Base-by-base conservation (phyloP, 1,139 yeast genomes). In the Taiozyma sp. region DNA sequence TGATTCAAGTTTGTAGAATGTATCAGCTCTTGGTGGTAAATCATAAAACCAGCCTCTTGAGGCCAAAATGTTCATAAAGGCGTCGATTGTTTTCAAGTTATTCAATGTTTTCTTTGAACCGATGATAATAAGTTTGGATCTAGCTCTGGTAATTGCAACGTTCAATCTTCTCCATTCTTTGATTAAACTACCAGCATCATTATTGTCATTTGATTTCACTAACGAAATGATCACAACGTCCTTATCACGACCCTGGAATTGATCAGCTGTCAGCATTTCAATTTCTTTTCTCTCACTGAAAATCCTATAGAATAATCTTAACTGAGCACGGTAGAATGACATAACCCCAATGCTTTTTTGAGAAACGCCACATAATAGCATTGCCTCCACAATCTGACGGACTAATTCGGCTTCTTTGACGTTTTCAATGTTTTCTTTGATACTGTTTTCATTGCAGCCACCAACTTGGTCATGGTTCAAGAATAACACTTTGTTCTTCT, bases 201-300 rank as follows among this genome's bases (percentile, higher is more conserved):
- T 73, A n/a, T 79, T 78, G 2, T 73, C 71, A 64, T 92, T 93
- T 2, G 96, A 85, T 45, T 97, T 74, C 4, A 92, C 98, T 57
- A 93, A 70, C 1, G 98, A 91, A 8, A 95, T 82, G 3, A 95
- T 80, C 14, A 95, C 83, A 61, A 96, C 85, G 48, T 91, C 95
- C 66, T 91, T 93, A 66, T 95, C 99, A 51, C 97, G 77, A 0
- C 99, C 99, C 69, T 95, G 99, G 59, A 87, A 93, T 57, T 89
- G 93, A 67, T 95, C 99, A 0, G 97, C 98, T 0, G 99, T 95
- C 54, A 93, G 72, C 28, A 89, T 77, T 60, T 93, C 98, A 41
- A 93, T 70, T 0, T 74, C 78, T 4, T 65, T 65, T 19, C 71
- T 66, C 2, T 65, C 64, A 0, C 66, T 55, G 42, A 87, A 70